A percentile compares a stretch with the other conserved stretches of the same genome.
These are phyloP conservation scores for Phylloboletellus chloephorus DNA, from an alignment of 1,284 basidiomycete genomes.

Conservation along the genomic window DNA sequence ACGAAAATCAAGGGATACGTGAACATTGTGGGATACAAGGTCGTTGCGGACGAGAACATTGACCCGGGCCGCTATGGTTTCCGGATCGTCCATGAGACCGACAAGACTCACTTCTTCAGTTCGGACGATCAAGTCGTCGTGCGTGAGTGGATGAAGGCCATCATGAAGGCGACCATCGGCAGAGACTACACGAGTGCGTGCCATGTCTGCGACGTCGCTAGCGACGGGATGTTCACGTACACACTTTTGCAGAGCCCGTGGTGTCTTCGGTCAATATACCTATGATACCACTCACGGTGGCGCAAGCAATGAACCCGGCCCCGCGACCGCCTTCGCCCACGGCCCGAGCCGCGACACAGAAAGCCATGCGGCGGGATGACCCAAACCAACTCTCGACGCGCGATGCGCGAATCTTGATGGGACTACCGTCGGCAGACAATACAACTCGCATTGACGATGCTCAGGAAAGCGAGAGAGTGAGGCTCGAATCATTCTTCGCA, in stretches of 20 bases:
- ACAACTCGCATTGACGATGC: conserved; percentile 35
- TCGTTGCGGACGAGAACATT: conserved; percentile 88
- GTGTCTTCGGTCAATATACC: conserved; percentile 97
- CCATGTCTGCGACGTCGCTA: neutral
- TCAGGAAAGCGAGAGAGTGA: conserved; percentile 37
- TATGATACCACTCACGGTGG: conserved; percentile 91
- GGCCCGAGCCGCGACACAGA: conserved; percentile 84
- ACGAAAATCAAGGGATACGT: conserved; percentile 95
- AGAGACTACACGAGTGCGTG: conserved; percentile 82
- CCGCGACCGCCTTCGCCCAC: conserved; percentile 92
- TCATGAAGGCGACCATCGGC: conserved; percentile 98
- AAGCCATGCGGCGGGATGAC: conserved; percentile 82
- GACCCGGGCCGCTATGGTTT: conserved; percentile 94
- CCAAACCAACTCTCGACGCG: conserved; percentile 85
- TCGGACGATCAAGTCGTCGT: conserved; percentile 81
- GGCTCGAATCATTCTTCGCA: conserved; percentile 54
- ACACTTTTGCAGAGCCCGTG: conserved; percentile 65
- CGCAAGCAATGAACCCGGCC: conserved; percentile 93
- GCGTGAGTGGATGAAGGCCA: conserved; percentile 98
- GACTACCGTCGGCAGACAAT: conserved; percentile 38
- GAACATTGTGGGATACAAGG: conserved; percentile 88
- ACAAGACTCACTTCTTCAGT: conserved; percentile 89
- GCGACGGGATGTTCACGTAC: neutral
- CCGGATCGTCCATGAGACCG: conserved; percentile 85
- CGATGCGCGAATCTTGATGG: conserved; percentile 80